Percentiles rank a stretch among this genome's conserved stretches.
Evolutionary conservation across 495 filamentous ascomycete species (phyloP).

Genomic region (Astrocystis sublimbata): DNA sequence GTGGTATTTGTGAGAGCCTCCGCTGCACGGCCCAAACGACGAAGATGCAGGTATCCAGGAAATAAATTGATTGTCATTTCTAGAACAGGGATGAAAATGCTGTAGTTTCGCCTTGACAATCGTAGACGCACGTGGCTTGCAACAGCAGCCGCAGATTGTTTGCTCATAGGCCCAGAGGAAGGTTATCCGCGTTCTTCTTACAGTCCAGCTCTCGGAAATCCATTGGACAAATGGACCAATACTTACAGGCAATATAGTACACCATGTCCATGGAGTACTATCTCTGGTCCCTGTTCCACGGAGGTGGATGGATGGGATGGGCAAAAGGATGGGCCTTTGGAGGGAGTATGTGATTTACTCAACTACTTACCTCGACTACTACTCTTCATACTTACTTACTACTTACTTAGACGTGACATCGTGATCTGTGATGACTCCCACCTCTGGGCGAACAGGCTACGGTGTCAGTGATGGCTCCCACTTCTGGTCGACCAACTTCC

Average conservation of each 20-base stretch:
- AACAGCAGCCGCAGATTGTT: neutral
- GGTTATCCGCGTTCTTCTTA: neutral
- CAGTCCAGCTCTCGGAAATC: neutral
- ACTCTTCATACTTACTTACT: too few relatives aligned
- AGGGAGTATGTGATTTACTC: neutral
- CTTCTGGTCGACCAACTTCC: neutral
- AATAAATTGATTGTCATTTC: neutral
- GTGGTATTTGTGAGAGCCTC: neutral
- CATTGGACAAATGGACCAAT: slow-evolving; percentile 5
- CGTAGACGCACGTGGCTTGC: slow-evolving; percentile 11
- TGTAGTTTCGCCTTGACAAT: neutral
- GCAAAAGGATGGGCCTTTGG: neutral
- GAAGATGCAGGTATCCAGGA: neutral
- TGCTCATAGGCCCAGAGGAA: too few relatives aligned
- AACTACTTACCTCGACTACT: too few relatives aligned
- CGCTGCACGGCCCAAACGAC: neutral
- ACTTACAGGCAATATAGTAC: too few relatives aligned
- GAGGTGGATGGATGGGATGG: too few relatives aligned
- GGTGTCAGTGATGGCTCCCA: too few relatives aligned
- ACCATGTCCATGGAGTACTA: neutral
- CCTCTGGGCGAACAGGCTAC: too few relatives aligned
- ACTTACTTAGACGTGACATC: slow-evolving; percentile 11
- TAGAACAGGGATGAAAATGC: neutral
- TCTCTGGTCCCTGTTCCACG: too few relatives aligned
- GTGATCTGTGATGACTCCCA: slow-evolving; percentile 16